These are phyloP conservation scores for Backusella mclennaniae DNA, from an alignment of 192 early-diverging fungal species.

Conservation along the genomic window DNA sequence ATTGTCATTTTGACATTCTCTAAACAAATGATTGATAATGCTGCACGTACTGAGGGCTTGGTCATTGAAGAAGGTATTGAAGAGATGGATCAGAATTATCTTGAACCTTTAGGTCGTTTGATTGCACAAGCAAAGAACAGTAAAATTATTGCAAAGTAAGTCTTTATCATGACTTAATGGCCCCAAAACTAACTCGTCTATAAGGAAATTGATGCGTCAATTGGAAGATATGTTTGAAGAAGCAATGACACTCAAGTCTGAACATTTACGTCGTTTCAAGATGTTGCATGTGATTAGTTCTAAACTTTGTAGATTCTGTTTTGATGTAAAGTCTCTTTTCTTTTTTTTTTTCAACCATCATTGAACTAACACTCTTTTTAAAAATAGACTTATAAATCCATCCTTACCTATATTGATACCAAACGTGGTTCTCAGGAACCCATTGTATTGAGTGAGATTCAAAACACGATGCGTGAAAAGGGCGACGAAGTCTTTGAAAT, in stretches of 20 bases:
- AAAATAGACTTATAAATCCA: conserved; percentile 29
- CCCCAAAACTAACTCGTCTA: not conserved
- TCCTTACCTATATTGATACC: conserved; percentile 41
- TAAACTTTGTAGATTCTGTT: conserved; percentile 45
- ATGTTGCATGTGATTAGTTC: conserved; percentile 44
- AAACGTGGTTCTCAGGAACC: conserved; percentile 43
- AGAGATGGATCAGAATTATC: conserved; percentile 41
- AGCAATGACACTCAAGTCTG: conserved; percentile 41
- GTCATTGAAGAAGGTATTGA: conserved; percentile 30
- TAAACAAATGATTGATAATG: conserved; percentile 35
- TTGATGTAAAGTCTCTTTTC: conserved; percentile 33
- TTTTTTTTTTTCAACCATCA: too few relatives aligned
- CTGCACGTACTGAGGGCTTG: conserved; percentile 30
- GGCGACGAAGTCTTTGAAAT: conserved; percentile 55
- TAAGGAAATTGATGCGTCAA: conserved; percentile 62
- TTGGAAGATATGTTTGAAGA: conserved; percentile 58
- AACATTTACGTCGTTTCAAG: conserved; percentile 43
- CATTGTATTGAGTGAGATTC: conserved; percentile 39
- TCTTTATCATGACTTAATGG: not conserved
- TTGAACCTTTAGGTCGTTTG: conserved; percentile 42
- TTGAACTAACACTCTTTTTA: not conserved
- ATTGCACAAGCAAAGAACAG: conserved; percentile 44
- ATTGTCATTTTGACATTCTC: conserved; percentile 52
- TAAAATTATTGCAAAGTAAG: conserved; percentile 56
- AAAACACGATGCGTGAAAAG: conserved; percentile 52